Percentiles rank a stretch among this genome's conserved stretches.
Evolutionary conservation across 345 rosid genomes (phyloP).

Genomic region (Gossypium arboreum): DNA sequence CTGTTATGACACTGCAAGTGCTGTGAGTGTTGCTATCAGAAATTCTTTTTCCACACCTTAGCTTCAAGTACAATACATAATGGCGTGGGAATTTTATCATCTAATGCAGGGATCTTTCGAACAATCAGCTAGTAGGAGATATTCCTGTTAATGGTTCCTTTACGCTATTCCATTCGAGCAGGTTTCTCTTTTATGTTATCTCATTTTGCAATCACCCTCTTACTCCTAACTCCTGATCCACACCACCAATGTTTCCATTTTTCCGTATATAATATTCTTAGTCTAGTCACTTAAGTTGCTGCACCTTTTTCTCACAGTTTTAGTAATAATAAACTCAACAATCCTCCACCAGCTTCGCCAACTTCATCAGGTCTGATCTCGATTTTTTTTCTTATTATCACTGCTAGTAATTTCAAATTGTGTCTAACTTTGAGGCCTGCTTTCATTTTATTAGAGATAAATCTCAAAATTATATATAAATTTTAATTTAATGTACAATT

Average conservation of each 20-base stretch:
- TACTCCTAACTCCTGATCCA: not conserved
- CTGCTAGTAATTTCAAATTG: not conserved
- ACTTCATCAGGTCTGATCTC: constrained; percentile 13
- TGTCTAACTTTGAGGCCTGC: not conserved
- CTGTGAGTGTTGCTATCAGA: constrained; percentile 1
- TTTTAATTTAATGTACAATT: too few species aligned
- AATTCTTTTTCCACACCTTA: not conserved
- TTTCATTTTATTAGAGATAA: not conserved
- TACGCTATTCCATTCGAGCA: not conserved
- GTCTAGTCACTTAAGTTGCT: not conserved
- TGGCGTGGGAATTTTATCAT: not conserved
- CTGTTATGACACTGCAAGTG: not conserved
- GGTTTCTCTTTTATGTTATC: constrained; percentile 7
- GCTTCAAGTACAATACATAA: not conserved
- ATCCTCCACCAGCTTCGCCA: constrained; percentile 34
- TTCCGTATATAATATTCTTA: not conserved
- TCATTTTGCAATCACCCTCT: not conserved
- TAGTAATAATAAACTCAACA: constrained; percentile 21
- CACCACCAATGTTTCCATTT: not conserved
- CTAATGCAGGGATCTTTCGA: not conserved
- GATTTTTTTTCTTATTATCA: not conserved
- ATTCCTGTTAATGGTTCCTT: constrained; percentile 3
- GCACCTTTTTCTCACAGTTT: not conserved
- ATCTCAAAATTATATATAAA: too few species aligned
- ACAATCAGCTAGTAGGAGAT: not conserved